Evolutionary conservation across 2,329 filamentous ascomycete genomes (phyloP).

Genomic region (Magnaporthiopsis incrustans): DNA sequence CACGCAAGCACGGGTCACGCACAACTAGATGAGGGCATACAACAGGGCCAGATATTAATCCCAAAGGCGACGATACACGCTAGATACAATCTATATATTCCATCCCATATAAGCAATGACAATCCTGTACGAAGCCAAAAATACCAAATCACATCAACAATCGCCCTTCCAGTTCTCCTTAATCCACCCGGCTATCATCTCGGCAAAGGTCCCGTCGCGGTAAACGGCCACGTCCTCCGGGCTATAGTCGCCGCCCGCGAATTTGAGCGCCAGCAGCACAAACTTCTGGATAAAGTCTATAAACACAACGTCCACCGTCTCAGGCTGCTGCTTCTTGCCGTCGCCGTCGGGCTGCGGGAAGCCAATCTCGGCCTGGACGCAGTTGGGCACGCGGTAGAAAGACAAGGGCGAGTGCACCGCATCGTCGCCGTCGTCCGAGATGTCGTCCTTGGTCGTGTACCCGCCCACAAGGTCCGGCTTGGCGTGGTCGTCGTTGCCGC

Average conservation of each 20-base stretch:
- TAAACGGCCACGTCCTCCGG: slow-evolving; percentile 42
- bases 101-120: background rate
- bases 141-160: slow-evolving; percentile 28
- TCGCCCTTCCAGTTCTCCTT: slow-evolving; percentile 46
- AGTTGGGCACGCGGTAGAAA: slow-evolving; percentile 76
- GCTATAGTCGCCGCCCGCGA: slow-evolving; percentile 43
- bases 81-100: background rate
- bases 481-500: slow-evolving; percentile 14
- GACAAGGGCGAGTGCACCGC: slow-evolving; percentile 69
- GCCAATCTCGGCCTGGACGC: slow-evolving; percentile 60
- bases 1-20: too few species aligned
- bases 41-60: background rate
- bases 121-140: background rate
- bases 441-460: slow-evolving; percentile 85
- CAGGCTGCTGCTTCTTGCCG: slow-evolving; percentile 38
- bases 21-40: background rate
- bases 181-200: slow-evolving; percentile 50
- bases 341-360: slow-evolving; percentile 40
- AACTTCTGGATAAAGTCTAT: slow-evolving; percentile 85
- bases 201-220: slow-evolving; percentile 45
- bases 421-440: slow-evolving; percentile 79
- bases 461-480: slow-evolving; percentile 49
- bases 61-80: background rate
- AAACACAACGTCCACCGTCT: slow-evolving; percentile 80
- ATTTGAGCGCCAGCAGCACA: slow-evolving; percentile 66